Conservation (phyloP, 352 stramenopile species). For the Globisporangium spiculum region DNA sequence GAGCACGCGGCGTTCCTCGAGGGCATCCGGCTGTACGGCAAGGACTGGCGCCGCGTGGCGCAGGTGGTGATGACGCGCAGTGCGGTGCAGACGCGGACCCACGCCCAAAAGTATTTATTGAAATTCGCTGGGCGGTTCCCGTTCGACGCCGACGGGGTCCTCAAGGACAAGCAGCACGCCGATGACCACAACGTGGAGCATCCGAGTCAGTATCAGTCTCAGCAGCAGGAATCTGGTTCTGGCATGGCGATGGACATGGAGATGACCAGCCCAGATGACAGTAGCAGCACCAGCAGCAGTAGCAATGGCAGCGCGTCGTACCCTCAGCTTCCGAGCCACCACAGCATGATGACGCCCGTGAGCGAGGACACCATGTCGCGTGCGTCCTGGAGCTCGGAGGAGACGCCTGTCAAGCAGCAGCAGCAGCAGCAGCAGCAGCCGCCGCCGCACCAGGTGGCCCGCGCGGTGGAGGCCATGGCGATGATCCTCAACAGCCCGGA, state of each 20-base stretch:
- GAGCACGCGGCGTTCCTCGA: slow-evolving; percentile 86
- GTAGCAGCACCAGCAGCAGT: background rate
- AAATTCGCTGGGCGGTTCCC: slow-evolving; percentile 85
- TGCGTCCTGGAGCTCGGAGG: slow-evolving; percentile 35
- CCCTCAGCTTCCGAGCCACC: background rate
- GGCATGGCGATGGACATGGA: background rate
- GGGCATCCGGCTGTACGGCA: slow-evolving; percentile 83
- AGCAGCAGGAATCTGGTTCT: slow-evolving; percentile 15
- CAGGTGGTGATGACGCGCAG: slow-evolving; percentile 81
- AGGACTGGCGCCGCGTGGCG: slow-evolving; percentile 83
- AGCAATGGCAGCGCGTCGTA: background rate
- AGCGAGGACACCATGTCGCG: slow-evolving; percentile 3
- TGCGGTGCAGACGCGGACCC: slow-evolving; percentile 86
- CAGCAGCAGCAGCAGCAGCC: slow-evolving; percentile 18
- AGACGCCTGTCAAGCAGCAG: slow-evolving; percentile 15
- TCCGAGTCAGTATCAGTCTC: background rate
- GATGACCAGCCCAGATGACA: slow-evolving; percentile 2
- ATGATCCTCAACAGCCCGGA: slow-evolving; percentile 73
- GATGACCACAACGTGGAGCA: background rate
- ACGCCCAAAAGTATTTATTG: slow-evolving; percentile 92
- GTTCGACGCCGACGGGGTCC: slow-evolving; percentile 48
- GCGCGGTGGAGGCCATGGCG: slow-evolving; percentile 54
- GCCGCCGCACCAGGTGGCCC: slow-evolving; percentile 8
- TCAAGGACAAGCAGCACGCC: slow-evolving; percentile 34
- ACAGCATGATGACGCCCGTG: slow-evolving; percentile 11